Evolutionary conservation across 2,329 filamentous ascomycete genomes (phyloP), one percentile per base, ranked within the genome.

Genomic region (Penicillium sp.): DNA sequence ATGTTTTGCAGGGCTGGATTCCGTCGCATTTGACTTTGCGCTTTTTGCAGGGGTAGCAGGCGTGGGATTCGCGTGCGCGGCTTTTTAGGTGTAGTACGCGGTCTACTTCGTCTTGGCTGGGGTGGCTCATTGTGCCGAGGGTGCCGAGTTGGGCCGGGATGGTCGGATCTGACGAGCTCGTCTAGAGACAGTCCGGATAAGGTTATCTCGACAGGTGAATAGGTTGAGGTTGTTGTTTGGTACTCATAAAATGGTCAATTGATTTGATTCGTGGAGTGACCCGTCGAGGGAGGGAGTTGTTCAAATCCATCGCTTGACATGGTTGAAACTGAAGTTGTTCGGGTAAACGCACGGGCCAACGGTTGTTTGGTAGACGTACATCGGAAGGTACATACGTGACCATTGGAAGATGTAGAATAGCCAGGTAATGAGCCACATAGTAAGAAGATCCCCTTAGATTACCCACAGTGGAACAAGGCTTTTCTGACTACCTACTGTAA

Each of bases 21-120:
- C 67, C 68, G 41, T 75, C 71, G 40, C 73, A 75, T 59, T 74
- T 74, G 13, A 75, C 73, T 51, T 75, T 74, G n/a, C 73, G n/a
- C n/a, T n/a, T n/a, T n/a, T n/a, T n/a, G n/a, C n/a, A n/a, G 68
- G 73, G 71, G 58, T 75, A 74, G 37, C 73, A 75, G 6, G 73
- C 72, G 49, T 65, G 68, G 3, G 64, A 50, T 56, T 73, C 72
- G 27, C 70, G 66, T 22, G 70, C 65, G 53, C 70, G 68, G 46
- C 69, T 66, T 49, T 67, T 71, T n/a, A 63, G 59, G 1, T 59
- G 63, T 19, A 73, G 60, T 5, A 72, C 67, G 22, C 69, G 68
- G 33, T 72, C 69, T 16, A 70, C 69, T 60, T 71, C 66, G 56
- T 66, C 65, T 43, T 68, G 69, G 9, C 66, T 64, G 33, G 65